phyloP scores from a whole-genome alignment of 345 rosid species.

The Arabidopsis thaliana region TAIR10.1 NC_003076.8:18766501-18767000 shows the following conservation, averaged over 20 bases:
- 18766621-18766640: too few relatives aligned
- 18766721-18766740: too few relatives aligned
- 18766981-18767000: slow-evolving; percentile 18
- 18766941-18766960: not conserved
- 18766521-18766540: not conserved
- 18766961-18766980: slow-evolving; percentile 35
- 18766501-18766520: not conserved
- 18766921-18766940: too few relatives aligned
- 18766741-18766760: not conserved
- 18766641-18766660: not conserved
- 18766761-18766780: not conserved
- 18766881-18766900: slow-evolving; percentile 24
- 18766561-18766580: not conserved
- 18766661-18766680: not conserved
- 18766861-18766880: slow-evolving; percentile 26
- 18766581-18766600: not conserved
- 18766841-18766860: slow-evolving; percentile 19
- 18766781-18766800: not conserved
- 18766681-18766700: too few relatives aligned
- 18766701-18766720: too few relatives aligned
- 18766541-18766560: not conserved
- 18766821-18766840: slow-evolving; percentile 29
- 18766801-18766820: not conserved
- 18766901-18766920: not conserved
- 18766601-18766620: not conserved